phyloP scores from a whole-genome alignment of 768 basidiomycete genomes.

The Hysterangium stoloniferum region DNA sequence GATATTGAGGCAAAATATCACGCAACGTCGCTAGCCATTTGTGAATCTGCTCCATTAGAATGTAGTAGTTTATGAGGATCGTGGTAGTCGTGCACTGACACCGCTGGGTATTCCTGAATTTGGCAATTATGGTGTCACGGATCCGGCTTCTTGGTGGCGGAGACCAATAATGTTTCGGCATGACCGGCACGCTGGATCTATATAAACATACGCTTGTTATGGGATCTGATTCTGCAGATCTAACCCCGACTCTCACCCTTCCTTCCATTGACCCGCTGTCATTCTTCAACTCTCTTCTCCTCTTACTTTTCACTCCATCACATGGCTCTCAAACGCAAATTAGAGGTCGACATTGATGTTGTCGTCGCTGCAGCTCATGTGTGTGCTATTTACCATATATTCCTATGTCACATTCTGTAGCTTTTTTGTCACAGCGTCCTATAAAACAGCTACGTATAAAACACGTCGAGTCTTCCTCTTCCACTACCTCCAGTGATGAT shows the following conservation, averaged over 20 bases:
- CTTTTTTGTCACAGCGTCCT: constrained; percentile 5
- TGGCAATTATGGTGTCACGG: too few species aligned
- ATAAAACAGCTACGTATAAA: constrained; percentile 5
- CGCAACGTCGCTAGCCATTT: background rate
- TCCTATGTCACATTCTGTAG: constrained; percentile 10
- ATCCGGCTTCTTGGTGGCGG: too few species aligned
- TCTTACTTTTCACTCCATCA: background rate
- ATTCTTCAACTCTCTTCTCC: background rate
- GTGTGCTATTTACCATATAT: constrained; percentile 16
- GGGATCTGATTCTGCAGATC: too few species aligned
- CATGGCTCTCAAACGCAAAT: constrained; percentile 76
- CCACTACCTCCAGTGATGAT: constrained; percentile 54
- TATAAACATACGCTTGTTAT: too few species aligned
- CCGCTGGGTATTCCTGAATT: too few species aligned
- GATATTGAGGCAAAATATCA: background rate
- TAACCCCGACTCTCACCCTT: constrained; percentile 1
- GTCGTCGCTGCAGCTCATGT: constrained; percentile 26
- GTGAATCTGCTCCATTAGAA: too few species aligned
- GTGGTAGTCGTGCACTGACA: too few species aligned
- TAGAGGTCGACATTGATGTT: constrained; percentile 47
- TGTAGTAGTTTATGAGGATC: too few species aligned
- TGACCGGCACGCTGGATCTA: too few species aligned
- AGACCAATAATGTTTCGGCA: too few species aligned
- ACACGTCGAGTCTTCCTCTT: constrained; percentile 58
- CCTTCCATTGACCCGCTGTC: constrained; percentile 6